phyloP scores from a whole-genome alignment of 2,329 filamentous ascomycete species.

The Aspergillus quadricinctus region DNA sequence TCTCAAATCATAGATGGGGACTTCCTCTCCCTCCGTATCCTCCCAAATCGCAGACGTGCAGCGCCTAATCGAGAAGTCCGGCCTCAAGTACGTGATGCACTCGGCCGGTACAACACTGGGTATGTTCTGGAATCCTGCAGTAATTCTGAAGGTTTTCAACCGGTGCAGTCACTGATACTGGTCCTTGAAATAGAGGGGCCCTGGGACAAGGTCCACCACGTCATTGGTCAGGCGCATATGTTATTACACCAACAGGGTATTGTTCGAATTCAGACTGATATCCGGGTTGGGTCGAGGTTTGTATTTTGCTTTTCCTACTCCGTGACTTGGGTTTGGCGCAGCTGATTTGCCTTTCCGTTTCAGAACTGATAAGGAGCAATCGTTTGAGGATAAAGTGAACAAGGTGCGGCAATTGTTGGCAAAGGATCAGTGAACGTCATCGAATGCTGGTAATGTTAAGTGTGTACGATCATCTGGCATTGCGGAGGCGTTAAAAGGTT shows the following conservation, averaged over 20 bases:
- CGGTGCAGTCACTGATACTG: slow-evolving; percentile 4
- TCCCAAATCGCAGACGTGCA: slow-evolving; percentile 87
- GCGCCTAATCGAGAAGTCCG: slow-evolving; percentile 73
- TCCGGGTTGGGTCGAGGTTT: slow-evolving; percentile 75
- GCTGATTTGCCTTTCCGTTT: neutral
- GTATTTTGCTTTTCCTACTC: slow-evolving; percentile 20
- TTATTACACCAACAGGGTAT: slow-evolving; percentile 74
- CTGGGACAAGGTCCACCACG: slow-evolving; percentile 81
- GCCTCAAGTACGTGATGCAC: slow-evolving; percentile 83
- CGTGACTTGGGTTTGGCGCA: neutral
- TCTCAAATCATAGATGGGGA: slow-evolving; percentile 62
- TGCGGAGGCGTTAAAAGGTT: neutral
- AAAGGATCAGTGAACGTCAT: slow-evolving; percentile 11
- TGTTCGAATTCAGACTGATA: slow-evolving; percentile 79
- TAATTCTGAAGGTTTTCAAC: neutral
- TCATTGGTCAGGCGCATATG: slow-evolving; percentile 81
- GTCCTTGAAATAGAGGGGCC: slow-evolving; percentile 62
- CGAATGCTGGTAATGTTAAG: neutral
- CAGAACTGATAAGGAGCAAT: slow-evolving; percentile 82
- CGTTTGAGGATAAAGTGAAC: slow-evolving; percentile 72
- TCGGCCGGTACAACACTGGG: slow-evolving; percentile 89
- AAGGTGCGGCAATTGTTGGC: slow-evolving; percentile 53
- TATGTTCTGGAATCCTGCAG: slow-evolving; percentile 41
- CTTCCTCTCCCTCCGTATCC: slow-evolving; percentile 68
- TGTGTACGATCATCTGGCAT: neutral